Evolutionary conservation across 2,329 filamentous ascomycete genomes (phyloP).

Genomic region (Colletotrichum incanum): DNA sequence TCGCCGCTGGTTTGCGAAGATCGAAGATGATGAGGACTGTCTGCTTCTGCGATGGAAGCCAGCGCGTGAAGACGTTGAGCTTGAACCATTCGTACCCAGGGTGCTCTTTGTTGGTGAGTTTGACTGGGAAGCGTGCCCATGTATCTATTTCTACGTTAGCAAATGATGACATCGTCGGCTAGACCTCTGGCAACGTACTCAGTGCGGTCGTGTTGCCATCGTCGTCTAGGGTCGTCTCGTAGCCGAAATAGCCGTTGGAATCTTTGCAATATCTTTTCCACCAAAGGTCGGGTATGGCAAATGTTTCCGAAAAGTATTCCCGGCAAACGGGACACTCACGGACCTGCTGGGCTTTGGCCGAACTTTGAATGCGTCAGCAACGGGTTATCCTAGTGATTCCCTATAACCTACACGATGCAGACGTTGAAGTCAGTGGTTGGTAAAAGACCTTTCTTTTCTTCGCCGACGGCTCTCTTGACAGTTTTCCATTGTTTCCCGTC

Average conservation of each 20-base stretch:
- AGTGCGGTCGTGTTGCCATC: slow-evolving; percentile 33
- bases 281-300: slow-evolving; percentile 53
- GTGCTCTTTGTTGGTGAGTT: slow-evolving; percentile 41
- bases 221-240: slow-evolving; percentile 45
- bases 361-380: slow-evolving; percentile 44
- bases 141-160: slow-evolving; percentile 46
- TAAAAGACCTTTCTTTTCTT: not conserved
- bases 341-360: slow-evolving; percentile 50
- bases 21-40: slow-evolving; percentile 54
- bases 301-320: slow-evolving; percentile 45
- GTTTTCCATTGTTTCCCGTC: not conserved
- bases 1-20: slow-evolving; percentile 1
- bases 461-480: not conserved
- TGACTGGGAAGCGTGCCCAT: slow-evolving; percentile 53
- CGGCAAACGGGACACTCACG: slow-evolving; percentile 50
- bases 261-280: slow-evolving; percentile 53
- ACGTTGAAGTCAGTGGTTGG: slow-evolving; percentile 21
- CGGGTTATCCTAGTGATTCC: too few relatives aligned
- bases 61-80: slow-evolving; percentile 52
- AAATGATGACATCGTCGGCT: not conserved
- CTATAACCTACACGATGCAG: slow-evolving; percentile 29
- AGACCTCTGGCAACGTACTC: slow-evolving; percentile 43
- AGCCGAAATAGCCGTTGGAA: slow-evolving; percentile 59
- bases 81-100: slow-evolving; percentile 54
- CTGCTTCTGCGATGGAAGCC: slow-evolving; percentile 44